Conservation (phyloP, 306 rosid species). For the Sphenostylis stenocarpa region DNA sequence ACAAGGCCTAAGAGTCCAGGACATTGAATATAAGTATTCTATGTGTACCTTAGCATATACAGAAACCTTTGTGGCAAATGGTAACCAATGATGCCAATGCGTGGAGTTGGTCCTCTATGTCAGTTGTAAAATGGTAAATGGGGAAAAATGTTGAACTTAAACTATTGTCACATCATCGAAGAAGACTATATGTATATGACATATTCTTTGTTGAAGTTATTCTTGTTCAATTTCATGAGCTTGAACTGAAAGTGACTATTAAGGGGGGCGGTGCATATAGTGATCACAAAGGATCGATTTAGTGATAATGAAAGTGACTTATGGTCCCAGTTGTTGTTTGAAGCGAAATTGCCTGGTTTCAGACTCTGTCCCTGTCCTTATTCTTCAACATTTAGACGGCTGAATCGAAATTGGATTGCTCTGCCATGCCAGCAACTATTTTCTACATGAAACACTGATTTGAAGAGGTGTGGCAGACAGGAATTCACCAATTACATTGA, state of each 20-base stretch:
- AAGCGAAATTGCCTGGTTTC: neutral
- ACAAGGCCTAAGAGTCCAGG: neutral
- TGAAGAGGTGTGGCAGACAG: neutral
- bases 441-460: neutral
- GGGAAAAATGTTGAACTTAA: neutral
- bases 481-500: neutral
- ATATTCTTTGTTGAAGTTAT: neutral
- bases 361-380: neutral
- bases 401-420: neutral
- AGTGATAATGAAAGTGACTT: constrained; percentile 17
- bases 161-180: neutral
- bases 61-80: neutral
- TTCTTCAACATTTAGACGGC: neutral
- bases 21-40: neutral
- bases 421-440: neutral
- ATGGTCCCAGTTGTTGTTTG: neutral
- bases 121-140: neutral
- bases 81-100: neutral
- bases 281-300: neutral
- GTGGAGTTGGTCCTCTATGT: neutral
- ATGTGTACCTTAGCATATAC: neutral
- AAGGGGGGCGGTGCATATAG: neutral
- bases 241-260: neutral
- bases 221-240: neutral
- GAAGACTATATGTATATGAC: no score